Conservation (phyloP, 371 early-diverging fungal genomes). For the Apophysomyces elegans region DNA sequence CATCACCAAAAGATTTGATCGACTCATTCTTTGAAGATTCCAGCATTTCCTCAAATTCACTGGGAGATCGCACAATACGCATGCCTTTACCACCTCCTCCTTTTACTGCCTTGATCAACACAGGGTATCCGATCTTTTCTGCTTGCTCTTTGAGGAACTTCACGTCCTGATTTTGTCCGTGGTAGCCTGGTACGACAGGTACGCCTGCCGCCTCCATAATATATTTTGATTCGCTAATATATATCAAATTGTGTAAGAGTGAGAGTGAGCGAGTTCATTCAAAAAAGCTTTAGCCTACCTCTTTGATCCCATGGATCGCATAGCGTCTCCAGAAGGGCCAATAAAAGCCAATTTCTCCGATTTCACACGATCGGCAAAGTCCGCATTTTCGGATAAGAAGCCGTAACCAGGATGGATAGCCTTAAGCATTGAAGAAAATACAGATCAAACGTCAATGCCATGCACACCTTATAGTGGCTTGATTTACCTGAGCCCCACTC, state of each 20-base stretch:
- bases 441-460: too few species aligned
- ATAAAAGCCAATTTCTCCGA: conserved; percentile 80
- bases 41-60: conserved; percentile 87
- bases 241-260: not conserved
- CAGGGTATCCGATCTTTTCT: conserved; percentile 87
- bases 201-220: conserved; percentile 92
- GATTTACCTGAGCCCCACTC: conserved; percentile 80
- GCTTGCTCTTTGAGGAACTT: conserved; percentile 79
- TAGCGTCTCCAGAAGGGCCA: conserved; percentile 92
- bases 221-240: conserved; percentile 80
- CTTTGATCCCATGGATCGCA: conserved; percentile 95
- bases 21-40: conserved; percentile 87
- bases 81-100: conserved; percentile 98
- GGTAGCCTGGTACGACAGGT: conserved; percentile 94
- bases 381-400: conserved; percentile 95
- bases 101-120: conserved; percentile 94
- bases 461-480: not conserved
- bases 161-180: conserved; percentile 87
- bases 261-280: not conserved
- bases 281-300: conserved; percentile 49
- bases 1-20: conserved; percentile 90
- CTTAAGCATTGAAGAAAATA: conserved; percentile 25
- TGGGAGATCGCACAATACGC: conserved; percentile 79
- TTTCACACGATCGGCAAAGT: conserved; percentile 82
- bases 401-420: conserved; percentile 97